These are phyloP conservation scores for Iris macrosiphon DNA, from an alignment of 106 monocot genomes.

Conservation along the genomic window DNA sequence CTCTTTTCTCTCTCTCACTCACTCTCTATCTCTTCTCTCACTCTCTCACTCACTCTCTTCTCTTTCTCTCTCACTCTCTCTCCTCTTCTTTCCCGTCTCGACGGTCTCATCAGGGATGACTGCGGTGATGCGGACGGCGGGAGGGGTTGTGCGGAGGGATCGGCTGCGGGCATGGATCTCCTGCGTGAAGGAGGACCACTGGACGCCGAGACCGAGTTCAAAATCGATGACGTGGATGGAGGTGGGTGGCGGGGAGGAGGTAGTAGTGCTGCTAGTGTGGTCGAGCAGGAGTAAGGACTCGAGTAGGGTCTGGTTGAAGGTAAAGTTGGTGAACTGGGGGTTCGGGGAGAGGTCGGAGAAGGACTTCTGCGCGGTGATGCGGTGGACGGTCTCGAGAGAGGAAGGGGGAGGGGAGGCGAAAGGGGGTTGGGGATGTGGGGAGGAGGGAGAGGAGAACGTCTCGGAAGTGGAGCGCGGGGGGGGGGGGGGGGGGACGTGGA, in stretches of 20 bases:
- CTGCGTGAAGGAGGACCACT: slow-evolving; percentile 93
- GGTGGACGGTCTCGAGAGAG: slow-evolving; percentile 45
- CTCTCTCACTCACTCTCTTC: no score
- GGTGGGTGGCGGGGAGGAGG: no score
- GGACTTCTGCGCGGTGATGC: slow-evolving; percentile 56
- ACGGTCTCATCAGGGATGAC: slow-evolving; percentile 47
- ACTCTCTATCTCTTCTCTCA: no score
- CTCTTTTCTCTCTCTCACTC: no score
- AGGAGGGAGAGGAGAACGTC: no score
- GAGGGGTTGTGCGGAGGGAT: slow-evolving; percentile 12
- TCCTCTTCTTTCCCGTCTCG: no score
- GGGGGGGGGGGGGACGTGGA: slow-evolving; percentile 45
- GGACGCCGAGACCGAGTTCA: slow-evolving; percentile 83
- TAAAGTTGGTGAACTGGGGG: slow-evolving; percentile 73
- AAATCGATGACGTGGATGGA: slow-evolving; percentile 84
- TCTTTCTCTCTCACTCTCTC: no score
- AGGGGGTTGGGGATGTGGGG: no score
- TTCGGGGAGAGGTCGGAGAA: slow-evolving; percentile 68
- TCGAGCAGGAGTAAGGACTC: slow-evolving; percentile 42
- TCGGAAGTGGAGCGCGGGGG: no score
- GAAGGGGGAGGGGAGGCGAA: slow-evolving; percentile 7
- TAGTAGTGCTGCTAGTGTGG: background rate
- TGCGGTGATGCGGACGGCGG: slow-evolving; percentile 53
- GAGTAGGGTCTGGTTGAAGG: slow-evolving; percentile 75
- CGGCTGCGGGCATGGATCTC: slow-evolving; percentile 56